These are phyloP conservation scores for Penicillium sp. DNA, from an alignment of 2,329 filamentous ascomycete genomes.

Conservation along the genomic window DNA sequence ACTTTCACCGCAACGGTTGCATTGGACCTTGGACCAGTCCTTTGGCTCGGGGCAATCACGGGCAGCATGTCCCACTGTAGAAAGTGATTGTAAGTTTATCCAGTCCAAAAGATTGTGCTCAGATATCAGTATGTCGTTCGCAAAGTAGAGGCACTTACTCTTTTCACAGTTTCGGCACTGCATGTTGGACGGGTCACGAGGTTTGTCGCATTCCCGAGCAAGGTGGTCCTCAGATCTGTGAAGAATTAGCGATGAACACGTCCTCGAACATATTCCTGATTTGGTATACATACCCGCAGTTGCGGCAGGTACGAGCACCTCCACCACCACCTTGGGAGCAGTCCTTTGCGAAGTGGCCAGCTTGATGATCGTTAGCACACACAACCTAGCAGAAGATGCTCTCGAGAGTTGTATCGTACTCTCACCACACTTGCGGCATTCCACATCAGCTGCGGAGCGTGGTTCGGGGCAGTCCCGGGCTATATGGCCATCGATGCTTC, in stretches of 20 bases:
- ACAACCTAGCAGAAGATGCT: neutral
- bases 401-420: constrained; percentile 22
- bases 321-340: constrained; percentile 38
- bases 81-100: constrained; percentile 9
- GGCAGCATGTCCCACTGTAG: constrained; percentile 41
- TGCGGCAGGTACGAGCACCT: constrained; percentile 40
- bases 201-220: constrained; percentile 44
- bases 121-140: too few species aligned
- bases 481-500: constrained; percentile 45
- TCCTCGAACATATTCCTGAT: neutral
- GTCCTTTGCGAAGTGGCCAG: constrained; percentile 48
- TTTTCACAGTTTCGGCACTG: constrained; percentile 49
- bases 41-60: constrained; percentile 46
- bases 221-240: constrained; percentile 44
- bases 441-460: constrained; percentile 43
- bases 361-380: constrained; percentile 25
- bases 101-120: neutral
- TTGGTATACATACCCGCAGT: constrained; percentile 41
- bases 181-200: constrained; percentile 40
- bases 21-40: constrained; percentile 46
- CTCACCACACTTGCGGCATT: constrained; percentile 46
- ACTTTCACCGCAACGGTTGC: constrained; percentile 47
- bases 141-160: constrained; percentile 23
- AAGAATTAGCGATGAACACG: constrained; percentile 13
- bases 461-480: constrained; percentile 50